A percentile compares a stretch with the other conserved stretches of the same genome.
These are phyloP conservation scores for Gossypium herbaceum DNA, from an alignment of 345 rosid species.

Conservation along the genomic window DNA sequence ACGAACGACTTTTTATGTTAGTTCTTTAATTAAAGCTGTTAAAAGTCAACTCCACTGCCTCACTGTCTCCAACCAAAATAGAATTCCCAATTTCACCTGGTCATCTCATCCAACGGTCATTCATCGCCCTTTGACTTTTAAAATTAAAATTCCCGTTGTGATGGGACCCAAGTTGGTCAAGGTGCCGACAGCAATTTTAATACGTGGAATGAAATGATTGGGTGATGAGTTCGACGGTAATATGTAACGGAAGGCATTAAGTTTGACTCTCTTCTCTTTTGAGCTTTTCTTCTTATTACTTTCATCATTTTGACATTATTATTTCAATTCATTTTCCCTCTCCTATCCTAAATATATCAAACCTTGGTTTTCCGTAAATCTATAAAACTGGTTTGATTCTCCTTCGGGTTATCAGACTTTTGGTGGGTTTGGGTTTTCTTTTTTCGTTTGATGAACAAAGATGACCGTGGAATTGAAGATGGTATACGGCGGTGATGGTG, in stretches of 20 bases:
- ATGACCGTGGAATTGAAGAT: conserved; percentile 70
- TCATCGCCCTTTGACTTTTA: conserved; percentile 35
- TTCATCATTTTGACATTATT: not conserved
- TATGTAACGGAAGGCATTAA: conserved; percentile 6
- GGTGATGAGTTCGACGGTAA: conserved; percentile 27
- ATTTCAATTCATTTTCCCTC: not conserved
- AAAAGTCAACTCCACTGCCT: conserved; percentile 48
- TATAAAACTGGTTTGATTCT: not conserved
- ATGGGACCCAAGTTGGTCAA: conserved; percentile 40
- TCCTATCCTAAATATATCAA: not conserved
- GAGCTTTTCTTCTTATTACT: not conserved
- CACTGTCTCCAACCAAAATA: conserved; percentile 42
- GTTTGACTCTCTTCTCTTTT: conserved; percentile 35
- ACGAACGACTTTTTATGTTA: conserved; percentile 15
- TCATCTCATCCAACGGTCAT: conserved; percentile 44
- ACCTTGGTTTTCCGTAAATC: not conserved
- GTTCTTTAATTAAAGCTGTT: conserved; percentile 36
- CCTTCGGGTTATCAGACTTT: not conserved
- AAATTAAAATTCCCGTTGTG: too few species aligned
- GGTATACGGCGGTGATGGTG: conserved; percentile 34
- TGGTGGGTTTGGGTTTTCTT: not conserved
- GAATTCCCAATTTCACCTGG: conserved; percentile 14
- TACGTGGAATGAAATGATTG: conserved; percentile 29
- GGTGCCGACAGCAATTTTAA: not conserved
- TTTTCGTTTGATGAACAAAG: conserved; percentile 16